Percentiles rank a stretch among this genome's conserved stretches.
These are phyloP conservation scores for Conidiobolus incongruus DNA, from an alignment of 371 early-diverging fungal species.

Conservation along the genomic window DNA sequence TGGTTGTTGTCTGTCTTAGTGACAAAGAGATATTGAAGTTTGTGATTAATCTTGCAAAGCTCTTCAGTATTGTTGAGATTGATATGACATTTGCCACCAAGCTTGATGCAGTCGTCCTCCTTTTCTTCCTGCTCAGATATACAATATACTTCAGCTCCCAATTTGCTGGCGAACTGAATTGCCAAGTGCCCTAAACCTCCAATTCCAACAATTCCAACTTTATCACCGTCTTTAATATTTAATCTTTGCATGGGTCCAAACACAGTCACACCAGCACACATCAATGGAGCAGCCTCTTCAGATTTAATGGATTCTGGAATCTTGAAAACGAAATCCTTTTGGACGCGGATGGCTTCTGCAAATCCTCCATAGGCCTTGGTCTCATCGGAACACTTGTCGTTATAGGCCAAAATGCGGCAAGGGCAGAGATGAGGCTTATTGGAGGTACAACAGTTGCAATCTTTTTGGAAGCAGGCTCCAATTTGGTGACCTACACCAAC, in stretches of 20 bases:
- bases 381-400: neutral
- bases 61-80: conserved; percentile 12
- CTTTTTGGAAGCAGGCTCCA: conserved; percentile 15
- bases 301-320: conserved; percentile 22
- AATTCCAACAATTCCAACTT: conserved; percentile 44
- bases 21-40: conserved; percentile 24
- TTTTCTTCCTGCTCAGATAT: conserved; percentile 26
- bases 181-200: conserved; percentile 53
- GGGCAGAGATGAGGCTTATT: conserved; percentile 46
- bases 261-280: no score
- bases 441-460: conserved; percentile 34
- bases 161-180: conserved; percentile 31
- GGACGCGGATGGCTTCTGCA: no score
- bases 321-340: conserved; percentile 19
- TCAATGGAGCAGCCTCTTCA: conserved; percentile 15
- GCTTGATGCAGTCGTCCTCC: conserved; percentile 28
- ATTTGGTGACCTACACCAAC: conserved; percentile 52
- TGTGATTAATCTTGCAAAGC: conserved; percentile 5
- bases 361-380: conserved; percentile 20
- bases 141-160: conserved; percentile 37
- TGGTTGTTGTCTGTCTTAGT: conserved; percentile 24
- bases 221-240: conserved; percentile 22
- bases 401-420: no score
- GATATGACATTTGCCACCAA: conserved; percentile 37
- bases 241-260: conserved; percentile 28